Evolutionary conservation across 805 yeast genomes (phyloP), one percentile per base, ranked within the genome.

Genomic region (Nakazawaea populi): DNA sequence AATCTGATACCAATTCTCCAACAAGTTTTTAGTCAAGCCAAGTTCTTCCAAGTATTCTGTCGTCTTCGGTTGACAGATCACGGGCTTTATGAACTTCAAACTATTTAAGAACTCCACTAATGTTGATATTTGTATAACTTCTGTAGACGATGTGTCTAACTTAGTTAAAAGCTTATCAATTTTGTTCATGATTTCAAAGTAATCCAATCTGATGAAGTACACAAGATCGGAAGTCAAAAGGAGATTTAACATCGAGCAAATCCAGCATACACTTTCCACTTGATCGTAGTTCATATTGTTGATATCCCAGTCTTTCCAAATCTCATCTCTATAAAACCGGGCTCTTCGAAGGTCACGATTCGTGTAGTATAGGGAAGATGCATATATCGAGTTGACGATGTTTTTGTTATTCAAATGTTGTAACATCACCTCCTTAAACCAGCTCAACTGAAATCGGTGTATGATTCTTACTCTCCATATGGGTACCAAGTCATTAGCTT

Each of bases 71-170:
- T 11, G 14, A 6, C 40, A 12, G 2, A 8, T 12, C n/a, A 37
- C n/a, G 7, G 47, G 47, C n/a, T n/a, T 44, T 11, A 29, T n/a
- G 12, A 42, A 42, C 31, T 49, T 49, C 45, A 49, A 39, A 38
- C 48, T 44, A 8, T 49, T 31, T 5, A 44, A 9, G 41, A 49
- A 49, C 8, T 12, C n/a, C 6, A 49, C 12, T 27, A 48, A 30
- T 4, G 18, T 36, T 4, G 11, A 6, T 11, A 48, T 10, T n/a
- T 40, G 24, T 2, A 6, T 34, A 31, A 14, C 35, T 14, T 42
- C 46, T n/a, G 24, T 12, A 5, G 40, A 5, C 9, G 24, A 38
- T 5, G 44, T 12, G 5, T 32, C 30, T 12, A 37, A 4, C n/a
- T n/a, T 12, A 9, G 43, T 11, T 12, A 40, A 24, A 10, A 47